A percentile compares a stretch with the other conserved stretches of the same genome.
phyloP scores from a whole-genome alignment of 139 green algal species.

The Haematococcus sp. region DNA sequence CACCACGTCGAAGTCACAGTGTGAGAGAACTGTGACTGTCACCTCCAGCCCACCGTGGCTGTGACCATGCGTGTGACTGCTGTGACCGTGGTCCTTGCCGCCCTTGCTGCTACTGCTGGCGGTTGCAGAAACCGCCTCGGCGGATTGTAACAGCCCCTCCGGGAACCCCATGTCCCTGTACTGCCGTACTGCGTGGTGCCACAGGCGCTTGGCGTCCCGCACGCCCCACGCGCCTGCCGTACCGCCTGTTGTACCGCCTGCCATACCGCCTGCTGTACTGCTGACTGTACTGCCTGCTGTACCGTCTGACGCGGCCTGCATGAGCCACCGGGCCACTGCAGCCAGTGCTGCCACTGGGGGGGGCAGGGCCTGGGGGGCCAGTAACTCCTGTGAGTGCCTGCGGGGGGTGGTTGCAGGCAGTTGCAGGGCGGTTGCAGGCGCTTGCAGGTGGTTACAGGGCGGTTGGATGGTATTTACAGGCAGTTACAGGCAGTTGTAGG shows the following conservation, averaged over 20 bases:
- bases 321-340: neutral
- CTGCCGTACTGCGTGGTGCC: neutral
- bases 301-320: neutral
- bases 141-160: neutral
- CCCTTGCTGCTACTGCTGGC: neutral
- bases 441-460: too few species aligned
- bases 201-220: conserved; percentile 15
- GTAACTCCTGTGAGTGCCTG: conserved; percentile 24
- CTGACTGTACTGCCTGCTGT: too few species aligned
- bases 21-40: too few species aligned
- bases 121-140: neutral
- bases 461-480: too few species aligned
- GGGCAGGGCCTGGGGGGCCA: conserved; percentile 18
- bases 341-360: neutral
- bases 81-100: neutral
- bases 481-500: too few species aligned
- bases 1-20: too few species aligned
- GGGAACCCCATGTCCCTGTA: neutral
- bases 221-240: conserved; percentile 1
- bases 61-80: too few species aligned
- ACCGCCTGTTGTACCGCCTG: too few species aligned
- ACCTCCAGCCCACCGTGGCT: too few species aligned
- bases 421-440: too few species aligned
- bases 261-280: too few species aligned
- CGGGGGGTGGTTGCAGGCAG: too few species aligned